Base-by-base conservation (phyloP, 176 grass and related monocot genomes). In the Carex littledalei region DNA sequence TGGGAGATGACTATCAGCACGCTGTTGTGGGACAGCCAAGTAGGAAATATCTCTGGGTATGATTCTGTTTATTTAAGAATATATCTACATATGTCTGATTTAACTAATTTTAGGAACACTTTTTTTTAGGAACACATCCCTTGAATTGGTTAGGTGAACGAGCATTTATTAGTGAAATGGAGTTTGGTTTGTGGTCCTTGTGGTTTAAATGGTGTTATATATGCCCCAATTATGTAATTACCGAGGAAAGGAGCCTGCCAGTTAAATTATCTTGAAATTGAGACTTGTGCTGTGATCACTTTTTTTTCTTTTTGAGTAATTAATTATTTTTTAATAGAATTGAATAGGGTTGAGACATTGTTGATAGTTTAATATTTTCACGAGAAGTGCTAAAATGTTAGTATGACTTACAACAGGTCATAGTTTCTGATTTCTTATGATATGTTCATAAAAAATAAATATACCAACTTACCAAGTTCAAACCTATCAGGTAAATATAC, bases 1-100 rank as follows among this genome's bases (percentile, higher is more conserved):
- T 98, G 79, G 92, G 88, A 74, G 85, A 56, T 61, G 85, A 56
- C 62, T 98, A 98, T 85, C 91, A 85, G 62, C 85, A 90, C 85
- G 95, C 91, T 26, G 92, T 98, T 87, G 69, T 98, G 67, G 92
- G 95, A 1, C 89, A 94, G 87, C 95, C 95, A 17, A 93, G 92
- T 45, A 52, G 88, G 78, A 93, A 87, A 37, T 98, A 93, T 91
- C 94, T 97, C 84, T 97, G 94, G 94, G 94, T 94, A 69, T 17
- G 88, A 11, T 26, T 45, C 52, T 24, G 9, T 63, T 34, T 52
- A 3, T 50, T 26, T 54, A 6, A 10, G 6, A 21, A 10, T 1
- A 18, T 55, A 39, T 52, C 0, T 52, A 52, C 10, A 41, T 50
- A 6, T 31, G 52, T 58, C 22, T 1, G 52, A 14, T 47, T 45